A percentile compares a stretch with the other conserved stretches of the same genome.
These are phyloP conservation scores for Tolypocladium album DNA, from an alignment of 2,329 filamentous ascomycete species.

Conservation along the genomic window DNA sequence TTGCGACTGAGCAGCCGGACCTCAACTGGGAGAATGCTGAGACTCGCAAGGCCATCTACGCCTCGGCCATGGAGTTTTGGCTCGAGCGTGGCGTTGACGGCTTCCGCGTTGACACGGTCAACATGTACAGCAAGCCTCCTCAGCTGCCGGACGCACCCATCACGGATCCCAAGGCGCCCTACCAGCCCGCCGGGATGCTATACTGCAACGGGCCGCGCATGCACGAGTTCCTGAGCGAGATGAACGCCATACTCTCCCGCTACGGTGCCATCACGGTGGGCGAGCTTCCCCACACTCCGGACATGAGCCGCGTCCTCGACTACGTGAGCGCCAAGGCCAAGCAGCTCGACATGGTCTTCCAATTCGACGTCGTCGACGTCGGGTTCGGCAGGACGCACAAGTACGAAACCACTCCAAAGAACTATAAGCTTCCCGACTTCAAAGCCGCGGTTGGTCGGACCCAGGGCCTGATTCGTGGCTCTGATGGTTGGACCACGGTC, in stretches of 20 bases:
- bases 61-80: slow-evolving; percentile 69
- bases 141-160: slow-evolving; percentile 48
- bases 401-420: slow-evolving; percentile 35
- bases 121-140: slow-evolving; percentile 57
- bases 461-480: slow-evolving; percentile 39
- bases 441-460: slow-evolving; percentile 37
- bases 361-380: slow-evolving; percentile 53
- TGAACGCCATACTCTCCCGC: slow-evolving; percentile 46
- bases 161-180: slow-evolving; percentile 30
- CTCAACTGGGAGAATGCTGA: slow-evolving; percentile 74
- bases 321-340: slow-evolving; percentile 49
- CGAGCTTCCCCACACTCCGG: slow-evolving; percentile 54
- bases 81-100: slow-evolving; percentile 61
- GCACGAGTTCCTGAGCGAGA: slow-evolving; percentile 57
- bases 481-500: slow-evolving; percentile 51
- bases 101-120: slow-evolving; percentile 67
- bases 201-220: slow-evolving; percentile 60
- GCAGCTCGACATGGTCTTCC: slow-evolving; percentile 61
- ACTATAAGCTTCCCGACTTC: slow-evolving; percentile 36
- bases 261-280: slow-evolving; percentile 63
- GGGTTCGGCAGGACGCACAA: slow-evolving; percentile 40
- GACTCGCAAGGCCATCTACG: slow-evolving; percentile 59
- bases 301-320: slow-evolving; percentile 42
- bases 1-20: slow-evolving; percentile 66
- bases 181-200: slow-evolving; percentile 43